These are phyloP conservation scores for Golubevia sp. DNA, from an alignment of 1,284 basidiomycete genomes.

Conservation along the genomic window DNA sequence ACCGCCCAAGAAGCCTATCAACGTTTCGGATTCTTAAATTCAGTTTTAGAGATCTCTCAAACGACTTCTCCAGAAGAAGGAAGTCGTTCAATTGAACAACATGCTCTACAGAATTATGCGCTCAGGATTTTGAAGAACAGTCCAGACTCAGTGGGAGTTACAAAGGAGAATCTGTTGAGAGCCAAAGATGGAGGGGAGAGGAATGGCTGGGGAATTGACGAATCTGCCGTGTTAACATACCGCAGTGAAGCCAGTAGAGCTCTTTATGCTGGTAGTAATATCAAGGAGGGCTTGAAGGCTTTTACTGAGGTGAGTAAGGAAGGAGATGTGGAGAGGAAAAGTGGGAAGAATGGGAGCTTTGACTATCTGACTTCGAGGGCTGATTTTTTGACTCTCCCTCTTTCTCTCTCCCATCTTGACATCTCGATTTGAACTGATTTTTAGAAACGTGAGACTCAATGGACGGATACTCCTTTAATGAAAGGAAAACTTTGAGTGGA, in stretches of 20 bases:
- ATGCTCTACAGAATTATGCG: conserved; percentile 27
- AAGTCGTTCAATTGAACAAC: conserved; percentile 22
- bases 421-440: too few species aligned
- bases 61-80: conserved; percentile 29
- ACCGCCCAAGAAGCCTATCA: conserved; percentile 31
- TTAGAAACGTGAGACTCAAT: too few species aligned
- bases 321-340: too few species aligned
- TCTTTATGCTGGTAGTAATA: conserved; percentile 41
- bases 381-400: too few species aligned
- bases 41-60: conserved; percentile 26
- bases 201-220: conserved; percentile 25
- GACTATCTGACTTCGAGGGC: too few species aligned
- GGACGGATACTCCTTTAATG: too few species aligned
- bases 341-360: too few species aligned
- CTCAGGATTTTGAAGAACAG: conserved; percentile 30
- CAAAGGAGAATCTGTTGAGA: conserved; percentile 31
- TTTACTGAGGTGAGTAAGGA: conserved; percentile 39
- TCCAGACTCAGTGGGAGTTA: conserved; percentile 40
- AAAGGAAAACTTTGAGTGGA: too few species aligned
- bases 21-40: conserved; percentile 40
- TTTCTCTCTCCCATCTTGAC: too few species aligned
- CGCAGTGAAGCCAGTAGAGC: conserved; percentile 22
- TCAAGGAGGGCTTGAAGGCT: conserved; percentile 41
- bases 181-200: conserved; percentile 23
- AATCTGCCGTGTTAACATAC: conserved; percentile 19